These are phyloP conservation scores for Neonectria magnoliae DNA, from an alignment of 2,329 filamentous ascomycete genomes.

Conservation along the genomic window DNA sequence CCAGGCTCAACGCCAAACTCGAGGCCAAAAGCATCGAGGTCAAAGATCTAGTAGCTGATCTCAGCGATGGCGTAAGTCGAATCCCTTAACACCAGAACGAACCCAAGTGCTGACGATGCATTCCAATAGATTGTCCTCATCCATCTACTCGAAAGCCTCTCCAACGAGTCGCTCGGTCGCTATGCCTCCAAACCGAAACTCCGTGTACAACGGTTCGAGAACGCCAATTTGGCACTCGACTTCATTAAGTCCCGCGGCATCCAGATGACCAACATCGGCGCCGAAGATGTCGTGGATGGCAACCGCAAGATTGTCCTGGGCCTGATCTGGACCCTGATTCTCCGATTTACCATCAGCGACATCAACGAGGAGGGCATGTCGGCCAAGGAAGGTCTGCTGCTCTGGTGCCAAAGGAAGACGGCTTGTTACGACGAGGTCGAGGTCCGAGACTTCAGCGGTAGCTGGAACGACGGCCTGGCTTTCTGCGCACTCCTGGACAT, in stretches of 20 bases:
- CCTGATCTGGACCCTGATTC: constrained; percentile 97
- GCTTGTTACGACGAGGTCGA: constrained; percentile 98
- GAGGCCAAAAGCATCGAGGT: constrained; percentile 81
- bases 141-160: constrained; percentile 95
- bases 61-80: constrained; percentile 87
- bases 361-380: constrained; percentile 99
- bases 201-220: constrained; percentile 96
- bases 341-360: constrained; percentile 97
- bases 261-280: constrained; percentile 98
- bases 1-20: constrained; percentile 95
- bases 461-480: constrained; percentile 97
- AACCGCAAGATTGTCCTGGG: constrained; percentile 98
- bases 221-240: constrained; percentile 94
- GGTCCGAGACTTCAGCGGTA: constrained; percentile 91
- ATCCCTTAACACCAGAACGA: background rate
- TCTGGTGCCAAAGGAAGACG: constrained; percentile 99
- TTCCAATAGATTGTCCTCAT: constrained; percentile 83
- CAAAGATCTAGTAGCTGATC: constrained; percentile 86
- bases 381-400: constrained; percentile 90
- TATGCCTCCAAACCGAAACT: constrained; percentile 97
- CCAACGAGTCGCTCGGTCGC: constrained; percentile 91
- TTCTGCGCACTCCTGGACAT: constrained; percentile 98
- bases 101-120: constrained; percentile 30
- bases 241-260: constrained; percentile 92
- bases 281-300: constrained; percentile 97